A percentile compares a stretch with the other conserved stretches of the same genome.
phyloP scores from a whole-genome alignment of 2,329 filamentous ascomycete genomes.

The Pseudocercospora pini-densiflorae region DNA sequence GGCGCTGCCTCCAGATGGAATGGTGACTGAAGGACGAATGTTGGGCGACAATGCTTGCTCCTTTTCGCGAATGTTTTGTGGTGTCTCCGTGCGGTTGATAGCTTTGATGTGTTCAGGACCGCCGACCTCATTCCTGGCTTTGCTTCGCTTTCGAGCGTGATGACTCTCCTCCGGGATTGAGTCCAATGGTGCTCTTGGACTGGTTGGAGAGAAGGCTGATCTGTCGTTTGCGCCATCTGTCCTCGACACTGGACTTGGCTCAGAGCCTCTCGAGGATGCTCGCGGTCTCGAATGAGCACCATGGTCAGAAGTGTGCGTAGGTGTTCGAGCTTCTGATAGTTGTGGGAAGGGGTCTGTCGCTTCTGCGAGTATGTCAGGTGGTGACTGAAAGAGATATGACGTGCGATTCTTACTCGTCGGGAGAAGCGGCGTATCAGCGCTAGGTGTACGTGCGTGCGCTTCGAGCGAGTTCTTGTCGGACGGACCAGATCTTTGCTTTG shows the following conservation, averaged over 20 bases:
- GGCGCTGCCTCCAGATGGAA: constrained; percentile 6
- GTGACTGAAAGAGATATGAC: constrained; percentile 52
- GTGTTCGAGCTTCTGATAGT: constrained; percentile 12
- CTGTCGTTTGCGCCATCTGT: constrained; percentile 15
- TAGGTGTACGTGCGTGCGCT: constrained; percentile 27
- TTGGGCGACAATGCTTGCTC: constrained; percentile 27
- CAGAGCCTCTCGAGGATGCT: constrained; percentile 11
- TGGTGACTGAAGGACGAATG: constrained; percentile 15
- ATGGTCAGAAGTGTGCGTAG: constrained; percentile 10
- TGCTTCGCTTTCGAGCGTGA: constrained; percentile 45
- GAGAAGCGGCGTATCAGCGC: constrained; percentile 43
- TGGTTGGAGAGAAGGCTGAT: constrained; percentile 30
- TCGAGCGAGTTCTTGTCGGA: constrained; percentile 10
- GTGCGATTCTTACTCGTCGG: constrained; percentile 52
- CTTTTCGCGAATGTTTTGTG: constrained; percentile 46
- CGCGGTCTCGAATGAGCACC: constrained; percentile 3
- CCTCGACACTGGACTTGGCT: constrained; percentile 4
- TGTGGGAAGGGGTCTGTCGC: constrained; percentile 11
- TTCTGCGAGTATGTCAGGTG: constrained; percentile 38
- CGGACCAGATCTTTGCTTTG: constrained; percentile 29
- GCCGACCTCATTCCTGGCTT: constrained; percentile 48
- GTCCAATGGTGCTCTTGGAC: constrained; percentile 44
- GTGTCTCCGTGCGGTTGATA: constrained; percentile 46
- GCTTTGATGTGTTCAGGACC: constrained; percentile 50
- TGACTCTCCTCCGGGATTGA: constrained; percentile 46